A percentile compares a stretch with the other conserved stretches of the same genome.
These are phyloP conservation scores for Capsicum chinense DNA, from an alignment of 257 asterid genomes.

Conservation along the genomic window DNA sequence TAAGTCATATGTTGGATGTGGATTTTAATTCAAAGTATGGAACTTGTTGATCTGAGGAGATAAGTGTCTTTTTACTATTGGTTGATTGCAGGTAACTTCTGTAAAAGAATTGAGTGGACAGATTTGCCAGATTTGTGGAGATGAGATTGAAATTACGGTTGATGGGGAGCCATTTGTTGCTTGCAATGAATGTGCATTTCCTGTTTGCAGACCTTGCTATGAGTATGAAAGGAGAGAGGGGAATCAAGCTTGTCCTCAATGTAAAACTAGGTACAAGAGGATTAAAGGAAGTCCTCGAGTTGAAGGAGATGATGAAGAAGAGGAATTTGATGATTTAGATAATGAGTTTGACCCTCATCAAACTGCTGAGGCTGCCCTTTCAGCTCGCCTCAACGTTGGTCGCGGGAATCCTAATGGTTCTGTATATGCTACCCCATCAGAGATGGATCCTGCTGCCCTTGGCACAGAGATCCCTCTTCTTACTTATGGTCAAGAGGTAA, in stretches of 20 bases:
- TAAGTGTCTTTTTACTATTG: background rate
- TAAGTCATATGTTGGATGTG: background rate
- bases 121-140: conserved; percentile 85
- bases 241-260: conserved; percentile 96
- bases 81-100: conserved; percentile 57
- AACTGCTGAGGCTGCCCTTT: conserved; percentile 53
- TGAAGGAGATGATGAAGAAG: conserved; percentile 97
- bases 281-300: conserved; percentile 94
- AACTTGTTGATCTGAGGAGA: conserved; percentile 38
- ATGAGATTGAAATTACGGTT: conserved; percentile 59
- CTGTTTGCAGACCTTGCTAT: conserved; percentile 83
- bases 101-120: conserved; percentile 65
- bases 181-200: conserved; percentile 84
- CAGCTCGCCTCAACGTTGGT: conserved; percentile 57
- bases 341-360: conserved; percentile 76
- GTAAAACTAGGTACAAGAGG: conserved; percentile 95
- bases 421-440: conserved; percentile 60
- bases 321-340: conserved; percentile 93
- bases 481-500: conserved; percentile 95
- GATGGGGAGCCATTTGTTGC: conserved; percentile 78
- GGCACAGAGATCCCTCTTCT: conserved; percentile 89
- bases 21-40: conserved; percentile 3
- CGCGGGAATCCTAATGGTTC: conserved; percentile 54
- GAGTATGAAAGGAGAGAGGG: conserved; percentile 96
- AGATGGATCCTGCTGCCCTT: conserved; percentile 65